These are phyloP conservation scores for Penicillium antarcticum DNA, from an alignment of 495 filamentous ascomycete species.

Conservation along the genomic window DNA sequence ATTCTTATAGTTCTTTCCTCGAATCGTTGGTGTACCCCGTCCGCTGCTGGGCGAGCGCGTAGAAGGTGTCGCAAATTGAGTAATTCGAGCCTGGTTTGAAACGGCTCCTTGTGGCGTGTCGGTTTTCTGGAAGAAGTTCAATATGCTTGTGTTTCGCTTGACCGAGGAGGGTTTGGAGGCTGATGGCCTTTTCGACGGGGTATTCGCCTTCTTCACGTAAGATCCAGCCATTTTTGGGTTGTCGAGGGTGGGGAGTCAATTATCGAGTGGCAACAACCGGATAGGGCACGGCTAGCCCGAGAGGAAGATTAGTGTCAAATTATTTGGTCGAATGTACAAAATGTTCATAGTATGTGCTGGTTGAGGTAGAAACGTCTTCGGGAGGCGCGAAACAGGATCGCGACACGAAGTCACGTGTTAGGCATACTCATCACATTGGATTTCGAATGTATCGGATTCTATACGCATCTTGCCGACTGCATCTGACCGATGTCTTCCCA, in stretches of 20 bases:
- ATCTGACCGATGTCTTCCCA: no score
- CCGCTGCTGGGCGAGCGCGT: slow-evolving; percentile 19
- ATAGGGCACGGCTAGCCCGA: neutral
- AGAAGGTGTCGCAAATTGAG: slow-evolving; percentile 33
- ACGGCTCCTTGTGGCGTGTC: slow-evolving; percentile 42
- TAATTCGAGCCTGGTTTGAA: slow-evolving; percentile 36
- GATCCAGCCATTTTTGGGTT: slow-evolving; percentile 19
- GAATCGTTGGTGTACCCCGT: slow-evolving; percentile 16
- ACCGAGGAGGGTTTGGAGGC: slow-evolving; percentile 12
- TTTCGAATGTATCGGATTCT: no score
- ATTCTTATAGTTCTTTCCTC: slow-evolving; percentile 5
- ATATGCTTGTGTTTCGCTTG: slow-evolving; percentile 69
- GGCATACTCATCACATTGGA: neutral
- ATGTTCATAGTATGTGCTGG: neutral
- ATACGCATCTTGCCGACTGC: no score
- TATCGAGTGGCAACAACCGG: neutral
- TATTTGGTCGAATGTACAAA: slow-evolving; percentile 1
- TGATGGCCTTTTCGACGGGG: slow-evolving; percentile 22
- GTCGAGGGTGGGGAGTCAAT: neutral
- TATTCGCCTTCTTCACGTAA: slow-evolving; percentile 23
- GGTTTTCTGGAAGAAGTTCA: slow-evolving; percentile 79
- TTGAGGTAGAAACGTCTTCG: neutral
- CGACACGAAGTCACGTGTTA: slow-evolving; percentile 40
- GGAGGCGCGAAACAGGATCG: slow-evolving; percentile 10
- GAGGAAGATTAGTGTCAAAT: no score